These are phyloP conservation scores for Microsporum canis DNA, from an alignment of 2,329 filamentous ascomycete species.

Conservation along the genomic window DNA sequence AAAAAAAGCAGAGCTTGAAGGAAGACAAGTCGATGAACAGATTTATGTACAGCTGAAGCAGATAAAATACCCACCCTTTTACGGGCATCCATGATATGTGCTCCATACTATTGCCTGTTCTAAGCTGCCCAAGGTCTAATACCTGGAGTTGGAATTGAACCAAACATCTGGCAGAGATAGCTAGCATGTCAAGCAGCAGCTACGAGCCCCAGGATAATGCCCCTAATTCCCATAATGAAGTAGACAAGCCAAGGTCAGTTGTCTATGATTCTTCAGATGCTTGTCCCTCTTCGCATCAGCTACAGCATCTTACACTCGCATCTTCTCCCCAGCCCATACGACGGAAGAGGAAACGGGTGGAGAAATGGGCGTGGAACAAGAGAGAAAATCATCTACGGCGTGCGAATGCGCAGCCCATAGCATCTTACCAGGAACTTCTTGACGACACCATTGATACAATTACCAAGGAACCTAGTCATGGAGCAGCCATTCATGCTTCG, in stretches of 20 bases:
- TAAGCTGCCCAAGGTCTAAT: not conserved
- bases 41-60: not conserved
- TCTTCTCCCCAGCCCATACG: constrained; percentile 7
- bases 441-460: constrained; percentile 45
- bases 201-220: not conserved
- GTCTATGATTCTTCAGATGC: not conserved
- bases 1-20: not conserved
- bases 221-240: not conserved
- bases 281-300: constrained; percentile 12
- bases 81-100: not conserved
- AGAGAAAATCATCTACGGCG: constrained; percentile 1
- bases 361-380: constrained; percentile 1
- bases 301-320: constrained; percentile 10
- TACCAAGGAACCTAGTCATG: constrained; percentile 6
- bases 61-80: not conserved
- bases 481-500: constrained; percentile 23
- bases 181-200: constrained; percentile 5
- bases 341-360: not conserved
- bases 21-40: not conserved
- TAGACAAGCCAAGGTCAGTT: not conserved
- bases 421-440: constrained; percentile 39
- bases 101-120: not conserved
- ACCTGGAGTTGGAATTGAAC: not conserved
- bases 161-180: not conserved
- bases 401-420: not conserved